These are phyloP conservation scores for Didymella sp. DNA, from an alignment of 2,329 filamentous ascomycete species.

Conservation along the genomic window DNA sequence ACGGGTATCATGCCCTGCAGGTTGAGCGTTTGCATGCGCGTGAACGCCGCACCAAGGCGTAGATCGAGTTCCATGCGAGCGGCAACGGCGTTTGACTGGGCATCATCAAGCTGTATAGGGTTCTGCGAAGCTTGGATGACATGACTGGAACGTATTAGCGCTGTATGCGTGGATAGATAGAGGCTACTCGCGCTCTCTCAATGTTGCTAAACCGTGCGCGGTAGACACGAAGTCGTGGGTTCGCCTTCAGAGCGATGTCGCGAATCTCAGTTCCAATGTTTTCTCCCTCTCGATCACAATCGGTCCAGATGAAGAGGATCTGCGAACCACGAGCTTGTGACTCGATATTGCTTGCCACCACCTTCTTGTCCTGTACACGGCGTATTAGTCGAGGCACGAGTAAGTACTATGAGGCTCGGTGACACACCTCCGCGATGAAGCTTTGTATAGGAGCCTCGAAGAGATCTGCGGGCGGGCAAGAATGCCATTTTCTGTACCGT, in stretches of 20 bases:
- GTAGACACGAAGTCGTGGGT: conserved; percentile 77
- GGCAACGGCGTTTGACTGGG: conserved; percentile 84
- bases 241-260: conserved; percentile 76
- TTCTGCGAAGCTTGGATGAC: conserved; percentile 82
- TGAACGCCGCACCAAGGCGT: conserved; percentile 89
- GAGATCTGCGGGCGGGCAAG: conserved; percentile 77
- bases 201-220: conserved; percentile 95
- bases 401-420: background rate
- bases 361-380: conserved; percentile 70
- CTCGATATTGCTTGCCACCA: conserved; percentile 85
- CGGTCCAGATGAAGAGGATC: conserved; percentile 94
- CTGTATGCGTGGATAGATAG: no score
- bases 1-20: conserved; percentile 73
- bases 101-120: conserved; percentile 80
- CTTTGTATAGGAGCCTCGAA: conserved; percentile 82
- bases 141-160: conserved; percentile 64
- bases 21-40: conserved; percentile 81
- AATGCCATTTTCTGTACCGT: conserved; percentile 79
- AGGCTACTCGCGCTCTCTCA: conserved; percentile 75
- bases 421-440: conserved; percentile 68
- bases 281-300: conserved; percentile 97
- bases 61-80: conserved; percentile 92
- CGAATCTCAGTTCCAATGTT: conserved; percentile 94
- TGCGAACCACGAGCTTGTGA: conserved; percentile 74
- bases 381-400: conserved; percentile 16